A percentile compares a stretch with the other conserved stretches of the same genome.
These are phyloP conservation scores for Mortierella polycephala DNA, from an alignment of 371 early-diverging fungal species.

Conservation along the genomic window DNA sequence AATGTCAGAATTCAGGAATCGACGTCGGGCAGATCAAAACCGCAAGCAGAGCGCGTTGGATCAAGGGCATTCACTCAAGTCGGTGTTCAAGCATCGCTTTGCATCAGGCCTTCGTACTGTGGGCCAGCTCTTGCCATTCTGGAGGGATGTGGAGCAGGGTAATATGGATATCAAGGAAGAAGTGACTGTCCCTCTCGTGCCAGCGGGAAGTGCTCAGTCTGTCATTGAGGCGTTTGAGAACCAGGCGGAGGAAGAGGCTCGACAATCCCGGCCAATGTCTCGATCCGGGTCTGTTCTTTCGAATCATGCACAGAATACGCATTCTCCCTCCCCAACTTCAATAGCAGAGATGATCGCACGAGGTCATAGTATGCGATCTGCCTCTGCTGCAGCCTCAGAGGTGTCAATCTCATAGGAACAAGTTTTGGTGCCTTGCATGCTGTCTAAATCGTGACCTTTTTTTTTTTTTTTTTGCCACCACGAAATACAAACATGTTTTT, in stretches of 20 bases:
- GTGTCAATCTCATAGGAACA: no score
- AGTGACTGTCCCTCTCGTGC: slow-evolving; percentile 34
- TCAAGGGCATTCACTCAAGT: slow-evolving; percentile 39
- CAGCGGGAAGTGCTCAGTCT: slow-evolving; percentile 19
- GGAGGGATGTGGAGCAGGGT: slow-evolving; percentile 46
- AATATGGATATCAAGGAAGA: slow-evolving; percentile 30
- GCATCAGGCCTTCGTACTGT: slow-evolving; percentile 38
- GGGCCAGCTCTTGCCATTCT: slow-evolving; percentile 41
- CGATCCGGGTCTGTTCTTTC: slow-evolving; percentile 24
- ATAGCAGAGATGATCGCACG: slow-evolving; percentile 30
- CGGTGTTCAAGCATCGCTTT: slow-evolving; percentile 43
- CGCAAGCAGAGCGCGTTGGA: slow-evolving; percentile 12
- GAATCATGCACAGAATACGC: not conserved
- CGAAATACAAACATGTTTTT: not conserved
- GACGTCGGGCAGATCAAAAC: slow-evolving; percentile 15
- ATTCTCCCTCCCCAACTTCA: not conserved
- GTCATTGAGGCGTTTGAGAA: slow-evolving; percentile 43
- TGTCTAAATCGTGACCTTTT: no score
- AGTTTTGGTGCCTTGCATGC: no score
- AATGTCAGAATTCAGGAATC: slow-evolving; percentile 22
- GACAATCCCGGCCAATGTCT: not conserved
- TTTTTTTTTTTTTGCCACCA: not conserved
- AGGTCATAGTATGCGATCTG: slow-evolving; percentile 20
- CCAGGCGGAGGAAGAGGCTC: not conserved
- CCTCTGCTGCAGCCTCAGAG: not conserved